Evolutionary conservation across 192 early-diverging fungal genomes (phyloP).

Genomic region (Diversispora epigaea): DNA sequence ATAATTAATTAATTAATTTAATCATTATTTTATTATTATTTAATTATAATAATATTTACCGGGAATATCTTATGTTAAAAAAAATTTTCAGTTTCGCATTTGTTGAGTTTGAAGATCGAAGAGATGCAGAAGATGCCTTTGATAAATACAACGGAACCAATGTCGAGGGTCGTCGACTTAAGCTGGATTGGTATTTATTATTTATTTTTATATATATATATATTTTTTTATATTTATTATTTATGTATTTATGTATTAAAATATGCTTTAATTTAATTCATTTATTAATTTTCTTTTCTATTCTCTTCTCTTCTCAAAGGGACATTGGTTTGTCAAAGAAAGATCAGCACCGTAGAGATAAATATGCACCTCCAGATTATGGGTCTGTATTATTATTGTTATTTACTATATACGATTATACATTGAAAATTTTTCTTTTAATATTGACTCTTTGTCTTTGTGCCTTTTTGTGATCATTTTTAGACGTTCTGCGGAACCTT

Average conservation of each 20-base stretch:
- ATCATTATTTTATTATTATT: not conserved
- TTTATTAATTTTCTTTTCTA: not conserved
- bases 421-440: not conserved
- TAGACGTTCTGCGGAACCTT: constrained; percentile 26
- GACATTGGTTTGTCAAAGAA: constrained; percentile 31
- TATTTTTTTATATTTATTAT: not conserved
- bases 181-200: constrained; percentile 51
- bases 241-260: not conserved
- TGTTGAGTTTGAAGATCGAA: constrained; percentile 69
- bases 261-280: not conserved
- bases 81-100: constrained; percentile 69
- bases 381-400: not conserved
- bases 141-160: constrained; percentile 61
- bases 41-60: not conserved
- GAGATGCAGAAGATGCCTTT: constrained; percentile 62
- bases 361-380: constrained; percentile 17
- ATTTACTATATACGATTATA: not conserved
- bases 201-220: not conserved
- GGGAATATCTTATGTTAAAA: not conserved
- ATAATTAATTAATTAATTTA: not conserved
- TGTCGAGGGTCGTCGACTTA: constrained; percentile 56
- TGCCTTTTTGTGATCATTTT: not conserved
- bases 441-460: not conserved
- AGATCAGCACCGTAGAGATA: constrained; percentile 29
- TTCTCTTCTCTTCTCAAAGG: not conserved